Evolutionary conservation across 345 rosid species (phyloP).

Genomic region (Camelina laxa): DNA sequence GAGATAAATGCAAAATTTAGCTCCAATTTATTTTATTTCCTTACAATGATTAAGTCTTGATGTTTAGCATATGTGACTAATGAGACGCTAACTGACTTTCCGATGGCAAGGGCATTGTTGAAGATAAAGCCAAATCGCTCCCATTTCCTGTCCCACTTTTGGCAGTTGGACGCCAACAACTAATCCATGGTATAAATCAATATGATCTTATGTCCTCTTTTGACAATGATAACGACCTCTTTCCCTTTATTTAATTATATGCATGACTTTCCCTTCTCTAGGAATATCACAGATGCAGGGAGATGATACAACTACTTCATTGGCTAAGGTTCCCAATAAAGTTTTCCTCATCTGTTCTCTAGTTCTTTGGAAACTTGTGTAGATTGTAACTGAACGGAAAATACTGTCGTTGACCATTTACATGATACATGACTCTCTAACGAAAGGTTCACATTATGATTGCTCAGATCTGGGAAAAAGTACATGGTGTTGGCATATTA

Average conservation of each 20-base stretch:
- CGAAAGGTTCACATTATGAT: conserved; percentile 27
- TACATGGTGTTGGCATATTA: conserved; percentile 62
- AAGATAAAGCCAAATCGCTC: conserved; percentile 74
- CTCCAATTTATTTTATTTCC: background rate
- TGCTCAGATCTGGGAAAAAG: conserved; percentile 71
- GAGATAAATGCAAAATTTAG: background rate
- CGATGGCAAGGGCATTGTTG: conserved; percentile 62
- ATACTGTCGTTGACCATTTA: conserved; percentile 11
- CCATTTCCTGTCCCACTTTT: conserved; percentile 82
- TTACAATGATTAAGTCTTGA: conserved; percentile 19
- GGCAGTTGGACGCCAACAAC: conserved; percentile 81
- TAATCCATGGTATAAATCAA: conserved; percentile 64
- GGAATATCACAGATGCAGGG: conserved; percentile 60
- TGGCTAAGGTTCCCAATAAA: conserved; percentile 61
- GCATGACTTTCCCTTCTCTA: conserved; percentile 43
- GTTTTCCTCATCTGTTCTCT: conserved; percentile 29
- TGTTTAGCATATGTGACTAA: conserved; percentile 37
- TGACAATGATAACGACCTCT: conserved; percentile 10
- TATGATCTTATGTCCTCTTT: background rate
- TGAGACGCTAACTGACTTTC: conserved; percentile 39
- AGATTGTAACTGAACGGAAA: conserved; percentile 5
- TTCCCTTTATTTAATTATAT: conserved; percentile 4
- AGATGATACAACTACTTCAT: conserved; percentile 49
- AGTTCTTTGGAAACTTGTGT: conserved; percentile 24
- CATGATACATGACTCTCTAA: conserved; percentile 14